A percentile compares a stretch with the other conserved stretches of the same genome.
phyloP scores from a whole-genome alignment of 768 basidiomycete species.

The Pleurotus platypus region DNA sequence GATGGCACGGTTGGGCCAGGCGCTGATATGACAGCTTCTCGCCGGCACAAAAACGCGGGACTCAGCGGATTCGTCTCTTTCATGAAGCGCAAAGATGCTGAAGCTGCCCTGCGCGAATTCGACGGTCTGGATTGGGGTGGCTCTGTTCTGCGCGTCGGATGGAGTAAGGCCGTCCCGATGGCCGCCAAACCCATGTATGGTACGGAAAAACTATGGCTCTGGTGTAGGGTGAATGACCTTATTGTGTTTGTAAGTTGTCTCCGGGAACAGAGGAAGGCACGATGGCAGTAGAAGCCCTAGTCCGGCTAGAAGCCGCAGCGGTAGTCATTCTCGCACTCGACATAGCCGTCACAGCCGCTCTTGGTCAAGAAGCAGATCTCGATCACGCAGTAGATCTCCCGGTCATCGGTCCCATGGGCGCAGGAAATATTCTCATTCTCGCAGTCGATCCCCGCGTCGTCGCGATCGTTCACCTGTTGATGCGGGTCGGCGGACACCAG shows the following conservation, averaged over 20 bases:
- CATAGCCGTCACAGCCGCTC: conserved; percentile 47
- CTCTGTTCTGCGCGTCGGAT: conserved; percentile 81
- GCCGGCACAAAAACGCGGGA: conserved; percentile 69
- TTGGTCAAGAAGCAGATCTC: conserved; percentile 38
- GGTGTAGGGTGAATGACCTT: neutral
- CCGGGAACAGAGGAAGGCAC: conserved; percentile 17
- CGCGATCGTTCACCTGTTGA: conserved; percentile 44
- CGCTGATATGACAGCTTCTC: conserved; percentile 69
- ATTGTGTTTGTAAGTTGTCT: conserved; percentile 5
- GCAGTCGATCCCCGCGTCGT: conserved; percentile 45
- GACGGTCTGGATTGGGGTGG: conserved; percentile 97
- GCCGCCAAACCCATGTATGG: conserved; percentile 80
- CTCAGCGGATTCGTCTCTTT: conserved; percentile 96
- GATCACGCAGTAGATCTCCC: conserved; percentile 42
- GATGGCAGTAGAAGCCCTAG: conserved; percentile 34
- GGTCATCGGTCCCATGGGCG: conserved; percentile 30
- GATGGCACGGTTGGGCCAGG: conserved; percentile 68
- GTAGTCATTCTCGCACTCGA: conserved; percentile 33
- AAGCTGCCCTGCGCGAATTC: conserved; percentile 80
- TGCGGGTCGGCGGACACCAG: conserved; percentile 40
- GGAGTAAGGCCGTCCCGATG: conserved; percentile 95
- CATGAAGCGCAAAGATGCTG: conserved; percentile 92
- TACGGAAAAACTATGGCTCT: conserved; percentile 27
- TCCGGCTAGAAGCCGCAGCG: conserved; percentile 36
- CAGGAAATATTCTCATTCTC: conserved; percentile 30